Conservation (phyloP, 345 rosid species). For the Cardamine occulta region DNA sequence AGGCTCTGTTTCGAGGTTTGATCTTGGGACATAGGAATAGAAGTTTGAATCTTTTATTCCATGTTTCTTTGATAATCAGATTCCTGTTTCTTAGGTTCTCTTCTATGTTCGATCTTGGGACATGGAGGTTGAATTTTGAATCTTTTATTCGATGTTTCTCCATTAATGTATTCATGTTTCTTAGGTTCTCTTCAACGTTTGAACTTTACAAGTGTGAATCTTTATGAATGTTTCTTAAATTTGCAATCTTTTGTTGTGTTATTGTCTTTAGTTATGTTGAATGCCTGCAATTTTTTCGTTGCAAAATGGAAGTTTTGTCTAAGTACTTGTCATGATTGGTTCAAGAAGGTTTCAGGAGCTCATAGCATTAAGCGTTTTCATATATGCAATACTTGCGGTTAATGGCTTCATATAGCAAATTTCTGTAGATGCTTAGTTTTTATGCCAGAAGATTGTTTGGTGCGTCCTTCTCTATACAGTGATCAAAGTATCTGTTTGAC, state of each 20-base stretch:
- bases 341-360: background rate
- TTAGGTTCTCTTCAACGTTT: background rate
- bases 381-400: background rate
- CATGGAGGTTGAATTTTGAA: background rate
- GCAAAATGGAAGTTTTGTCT: background rate
- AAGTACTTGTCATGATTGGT: slow-evolving; percentile 1
- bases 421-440: background rate
- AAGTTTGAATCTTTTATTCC: slow-evolving; percentile 8
- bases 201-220: background rate
- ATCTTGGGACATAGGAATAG: background rate
- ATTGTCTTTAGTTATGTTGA: background rate
- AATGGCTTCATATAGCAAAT: background rate
- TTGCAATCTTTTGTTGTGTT: background rate
- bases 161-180: background rate
- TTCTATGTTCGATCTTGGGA: background rate
- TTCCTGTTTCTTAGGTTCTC: background rate
- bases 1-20: background rate
- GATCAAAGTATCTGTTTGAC: slow-evolving; percentile 1
- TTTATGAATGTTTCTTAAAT: background rate
- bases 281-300: background rate
- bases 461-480: background rate
- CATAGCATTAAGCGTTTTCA: background rate
- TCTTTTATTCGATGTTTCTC: background rate
- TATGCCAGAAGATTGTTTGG: background rate
- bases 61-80: background rate